A percentile compares a stretch with the other conserved stretches of the same genome.
phyloP scores from a whole-genome alignment of 305 asterid species.

The Fraxinus greggii region DNA sequence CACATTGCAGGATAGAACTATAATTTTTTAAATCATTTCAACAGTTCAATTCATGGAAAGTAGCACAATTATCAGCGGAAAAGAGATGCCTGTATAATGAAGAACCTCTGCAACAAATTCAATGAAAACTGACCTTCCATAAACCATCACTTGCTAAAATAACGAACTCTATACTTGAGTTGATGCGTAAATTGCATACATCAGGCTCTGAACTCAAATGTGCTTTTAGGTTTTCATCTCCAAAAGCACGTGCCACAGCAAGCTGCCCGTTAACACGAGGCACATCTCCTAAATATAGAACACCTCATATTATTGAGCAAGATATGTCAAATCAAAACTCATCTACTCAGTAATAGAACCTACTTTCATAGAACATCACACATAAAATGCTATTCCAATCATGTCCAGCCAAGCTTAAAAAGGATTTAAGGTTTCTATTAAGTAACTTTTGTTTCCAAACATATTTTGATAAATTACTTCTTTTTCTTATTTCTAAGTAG shows the following conservation, averaged over 20 bases:
- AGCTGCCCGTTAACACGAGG: constrained; percentile 88
- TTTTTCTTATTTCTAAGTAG: not conserved
- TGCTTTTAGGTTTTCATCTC: constrained; percentile 79
- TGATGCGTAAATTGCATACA: constrained; percentile 45
- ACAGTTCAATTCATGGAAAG: not conserved
- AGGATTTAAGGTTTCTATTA: not conserved
- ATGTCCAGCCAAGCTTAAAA: not conserved
- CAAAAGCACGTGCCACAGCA: constrained; percentile 87
- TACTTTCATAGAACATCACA: not conserved
- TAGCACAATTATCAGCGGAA: not conserved
- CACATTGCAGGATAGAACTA: not conserved
- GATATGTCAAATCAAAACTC: not conserved
- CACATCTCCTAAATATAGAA: constrained; percentile 56
- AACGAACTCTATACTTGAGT: constrained; percentile 46
- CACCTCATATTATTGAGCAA: not conserved
- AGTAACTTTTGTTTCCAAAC: not conserved
- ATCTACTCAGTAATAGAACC: not conserved
- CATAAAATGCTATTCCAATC: not conserved
- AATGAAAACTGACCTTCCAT: constrained; percentile 65
- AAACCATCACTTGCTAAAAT: constrained; percentile 87
- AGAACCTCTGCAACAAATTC: not conserved
- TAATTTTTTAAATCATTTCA: not conserved
- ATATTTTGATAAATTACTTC: not conserved
- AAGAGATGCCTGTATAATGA: not conserved
- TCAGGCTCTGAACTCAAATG: constrained; percentile 87